These are phyloP conservation scores for Endothia cerciana DNA, from an alignment of 2,329 filamentous ascomycete species.

Conservation along the genomic window DNA sequence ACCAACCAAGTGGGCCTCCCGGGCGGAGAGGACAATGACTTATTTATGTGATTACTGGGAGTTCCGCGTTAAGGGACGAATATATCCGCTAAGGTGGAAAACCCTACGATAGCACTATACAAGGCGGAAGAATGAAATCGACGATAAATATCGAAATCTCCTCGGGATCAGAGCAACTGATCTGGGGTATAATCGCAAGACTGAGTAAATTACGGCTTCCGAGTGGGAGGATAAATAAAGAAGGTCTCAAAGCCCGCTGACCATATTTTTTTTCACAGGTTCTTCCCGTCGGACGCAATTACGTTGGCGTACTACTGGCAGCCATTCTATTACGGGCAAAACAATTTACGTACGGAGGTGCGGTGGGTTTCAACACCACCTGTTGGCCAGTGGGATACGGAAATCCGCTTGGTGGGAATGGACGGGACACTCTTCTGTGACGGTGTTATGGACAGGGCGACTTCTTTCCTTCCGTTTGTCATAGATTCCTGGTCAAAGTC, in stretches of 20 bases:
- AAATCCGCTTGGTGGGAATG: not conserved
- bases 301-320: not conserved
- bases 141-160: not conserved
- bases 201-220: not conserved
- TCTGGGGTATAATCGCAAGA: not conserved
- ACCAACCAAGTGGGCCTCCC: not conserved
- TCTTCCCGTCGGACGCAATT: not conserved
- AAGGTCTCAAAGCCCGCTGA: not conserved
- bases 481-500: not conserved
- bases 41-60: not conserved
- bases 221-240: not conserved
- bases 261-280: not conserved
- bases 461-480: not conserved
- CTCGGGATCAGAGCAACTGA: not conserved
- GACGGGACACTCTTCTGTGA: not conserved
- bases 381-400: not conserved
- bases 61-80: not conserved
- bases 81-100: not conserved
- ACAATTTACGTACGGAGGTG: not conserved
- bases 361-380: not conserved
- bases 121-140: not conserved
- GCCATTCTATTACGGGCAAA: conserved; percentile 6
- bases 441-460: not conserved
- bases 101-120: not conserved
- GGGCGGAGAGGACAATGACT: not conserved